Evolutionary conservation across 1,284 basidiomycete genomes (phyloP).

Genomic region (Papiliotrema fonsecae): DNA sequence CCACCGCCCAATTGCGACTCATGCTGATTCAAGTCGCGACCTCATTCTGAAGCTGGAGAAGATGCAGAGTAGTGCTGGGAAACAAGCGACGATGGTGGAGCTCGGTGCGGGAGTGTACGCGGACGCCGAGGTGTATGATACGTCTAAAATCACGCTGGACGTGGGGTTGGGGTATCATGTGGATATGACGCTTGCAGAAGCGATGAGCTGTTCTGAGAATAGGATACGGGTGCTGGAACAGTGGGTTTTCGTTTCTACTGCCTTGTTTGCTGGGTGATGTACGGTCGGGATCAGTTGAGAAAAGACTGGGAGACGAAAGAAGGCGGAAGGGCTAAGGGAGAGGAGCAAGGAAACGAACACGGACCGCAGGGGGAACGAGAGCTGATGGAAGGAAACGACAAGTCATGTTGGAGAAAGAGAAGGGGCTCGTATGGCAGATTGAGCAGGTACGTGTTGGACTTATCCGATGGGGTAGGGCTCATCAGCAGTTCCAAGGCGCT

Average conservation of each 20-base stretch:
- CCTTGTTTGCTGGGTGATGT: too few relatives aligned
- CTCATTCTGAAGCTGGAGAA: slow-evolving; percentile 13
- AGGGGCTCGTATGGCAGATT: slow-evolving; percentile 31
- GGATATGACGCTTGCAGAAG: slow-evolving; percentile 16
- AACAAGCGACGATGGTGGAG: slow-evolving; percentile 22
- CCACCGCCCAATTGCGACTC: background rate
- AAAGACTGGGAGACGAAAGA: background rate
- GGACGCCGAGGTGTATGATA: slow-evolving; percentile 22
- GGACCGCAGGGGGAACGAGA: background rate
- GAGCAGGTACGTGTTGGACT: slow-evolving; percentile 20
- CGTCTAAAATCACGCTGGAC: background rate
- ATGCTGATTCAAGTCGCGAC: slow-evolving; percentile 10
- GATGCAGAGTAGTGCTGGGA: slow-evolving; percentile 1
- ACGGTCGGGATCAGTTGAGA: too few relatives aligned
- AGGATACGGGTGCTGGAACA: slow-evolving; percentile 21
- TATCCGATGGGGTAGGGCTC: background rate
- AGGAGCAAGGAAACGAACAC: background rate
- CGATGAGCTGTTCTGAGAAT: slow-evolving; percentile 5
- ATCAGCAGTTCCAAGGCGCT: slow-evolving; percentile 4
- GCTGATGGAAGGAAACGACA: slow-evolving; percentile 9
- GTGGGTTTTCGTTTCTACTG: slow-evolving; percentile 11
- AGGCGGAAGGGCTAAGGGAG: background rate
- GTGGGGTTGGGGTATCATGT: slow-evolving; percentile 24
- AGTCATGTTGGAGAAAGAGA: slow-evolving; percentile 15
- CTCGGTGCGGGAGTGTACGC: slow-evolving; percentile 35